phyloP scores from a whole-genome alignment of 352 stramenopile genomes.

The Phytopythium helicoides region DNA sequence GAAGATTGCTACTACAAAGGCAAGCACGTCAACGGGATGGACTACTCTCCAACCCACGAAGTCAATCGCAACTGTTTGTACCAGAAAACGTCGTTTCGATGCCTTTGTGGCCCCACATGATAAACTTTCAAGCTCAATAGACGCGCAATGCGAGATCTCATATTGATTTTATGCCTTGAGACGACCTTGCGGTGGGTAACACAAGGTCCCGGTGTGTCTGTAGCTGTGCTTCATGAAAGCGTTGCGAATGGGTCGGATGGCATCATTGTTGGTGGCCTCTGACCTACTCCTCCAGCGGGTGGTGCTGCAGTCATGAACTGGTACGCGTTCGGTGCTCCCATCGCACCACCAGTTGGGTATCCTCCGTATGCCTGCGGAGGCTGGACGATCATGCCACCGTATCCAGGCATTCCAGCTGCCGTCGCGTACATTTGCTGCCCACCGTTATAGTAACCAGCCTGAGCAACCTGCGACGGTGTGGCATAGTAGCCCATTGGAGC shows the following conservation, averaged over 20 bases:
- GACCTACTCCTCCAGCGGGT: constrained; percentile 11
- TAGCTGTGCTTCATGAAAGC: constrained; percentile 60
- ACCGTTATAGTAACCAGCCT: constrained; percentile 21
- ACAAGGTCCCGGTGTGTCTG: too few species aligned
- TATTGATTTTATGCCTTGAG: constrained; percentile 10
- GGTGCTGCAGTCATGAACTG: constrained; percentile 39
- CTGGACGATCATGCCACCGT: constrained; percentile 10
- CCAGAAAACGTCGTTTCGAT: constrained; percentile 61
- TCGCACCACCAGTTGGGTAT: constrained; percentile 7
- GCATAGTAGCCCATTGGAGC: constrained; percentile 19
- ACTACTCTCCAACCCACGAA: constrained; percentile 52
- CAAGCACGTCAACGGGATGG: constrained; percentile 44
- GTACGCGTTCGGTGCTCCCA: constrained; percentile 20
- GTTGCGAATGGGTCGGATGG: constrained; percentile 58
- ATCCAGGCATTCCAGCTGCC: constrained; percentile 15
- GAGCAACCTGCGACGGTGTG: constrained; percentile 10
- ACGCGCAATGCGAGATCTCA: not conserved
- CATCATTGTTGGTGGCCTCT: constrained; percentile 19
- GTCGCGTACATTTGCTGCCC: constrained; percentile 38
- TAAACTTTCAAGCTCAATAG: constrained; percentile 4
- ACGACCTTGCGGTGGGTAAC: not conserved
- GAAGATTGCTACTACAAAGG: constrained; percentile 65
- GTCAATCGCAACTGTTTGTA: constrained; percentile 78
- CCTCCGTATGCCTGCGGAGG: constrained; percentile 17
- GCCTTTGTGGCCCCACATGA: constrained; percentile 69